phyloP scores from a whole-genome alignment of 2,329 filamentous ascomycete genomes.

The Phialophora macrospora region DNA sequence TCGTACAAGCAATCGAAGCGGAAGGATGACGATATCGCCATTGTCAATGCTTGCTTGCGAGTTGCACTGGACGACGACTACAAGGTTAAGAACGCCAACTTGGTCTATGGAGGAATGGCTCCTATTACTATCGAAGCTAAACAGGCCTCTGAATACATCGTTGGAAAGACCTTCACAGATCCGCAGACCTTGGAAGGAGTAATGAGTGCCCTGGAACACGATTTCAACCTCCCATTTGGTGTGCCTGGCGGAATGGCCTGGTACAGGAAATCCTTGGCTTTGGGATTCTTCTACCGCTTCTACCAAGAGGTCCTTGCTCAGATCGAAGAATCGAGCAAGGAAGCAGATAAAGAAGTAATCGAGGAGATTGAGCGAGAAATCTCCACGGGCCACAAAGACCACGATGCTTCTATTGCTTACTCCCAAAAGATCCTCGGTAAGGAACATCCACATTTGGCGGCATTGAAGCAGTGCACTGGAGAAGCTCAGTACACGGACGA shows the following conservation, averaged over 20 bases:
- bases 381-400: conserved; percentile 79
- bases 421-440: conserved; percentile 82
- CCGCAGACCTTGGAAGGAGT: conserved; percentile 82
- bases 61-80: conserved; percentile 72
- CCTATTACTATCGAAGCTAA: conserved; percentile 87
- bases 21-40: conserved; percentile 98
- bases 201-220: conserved; percentile 85
- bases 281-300: conserved; percentile 96
- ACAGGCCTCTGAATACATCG: conserved; percentile 72
- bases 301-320: conserved; percentile 79
- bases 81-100: conserved; percentile 72
- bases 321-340: conserved; percentile 53
- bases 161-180: conserved; percentile 79
- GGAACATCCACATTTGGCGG: conserved; percentile 83
- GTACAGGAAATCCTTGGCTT: conserved; percentile 85
- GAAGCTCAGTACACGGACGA: conserved; percentile 97
- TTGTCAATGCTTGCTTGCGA: conserved; percentile 85
- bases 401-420: conserved; percentile 75
- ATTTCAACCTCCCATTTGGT: conserved; percentile 86
- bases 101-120: conserved; percentile 96
- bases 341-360: conserved; percentile 74
- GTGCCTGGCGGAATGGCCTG: conserved; percentile 98
- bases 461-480: conserved; percentile 89
- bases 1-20: conserved; percentile 96
- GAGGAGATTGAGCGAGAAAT: conserved; percentile 84